These are phyloP conservation scores for Oleoguttula mirabilis DNA, from an alignment of 495 filamentous ascomycete genomes.

Conservation along the genomic window DNA sequence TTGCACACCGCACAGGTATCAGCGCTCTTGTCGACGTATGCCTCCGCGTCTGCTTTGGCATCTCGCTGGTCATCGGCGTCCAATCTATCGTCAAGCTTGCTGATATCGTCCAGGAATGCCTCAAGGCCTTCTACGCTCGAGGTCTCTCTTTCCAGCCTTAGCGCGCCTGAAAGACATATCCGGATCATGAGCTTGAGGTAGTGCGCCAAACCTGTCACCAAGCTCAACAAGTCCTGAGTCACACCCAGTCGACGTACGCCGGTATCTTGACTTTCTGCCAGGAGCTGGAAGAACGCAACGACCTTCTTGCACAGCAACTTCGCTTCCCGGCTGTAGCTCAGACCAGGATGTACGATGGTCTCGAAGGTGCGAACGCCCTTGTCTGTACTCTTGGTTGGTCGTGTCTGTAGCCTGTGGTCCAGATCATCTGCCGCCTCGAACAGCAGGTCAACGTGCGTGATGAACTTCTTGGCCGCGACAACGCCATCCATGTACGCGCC, in stretches of 20 bases:
- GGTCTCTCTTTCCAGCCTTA: constrained; percentile 81
- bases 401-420: constrained; percentile 53
- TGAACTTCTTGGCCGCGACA: constrained; percentile 91
- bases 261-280: constrained; percentile 87
- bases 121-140: constrained; percentile 60
- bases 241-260: constrained; percentile 82
- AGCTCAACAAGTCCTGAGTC: constrained; percentile 86
- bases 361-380: constrained; percentile 12
- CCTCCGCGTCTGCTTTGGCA: constrained; percentile 53
- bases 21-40: constrained; percentile 58
- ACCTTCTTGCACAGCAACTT: constrained; percentile 99
- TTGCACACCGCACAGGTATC: constrained; percentile 71
- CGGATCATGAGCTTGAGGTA: constrained; percentile 97
- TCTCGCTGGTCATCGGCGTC: constrained; percentile 50
- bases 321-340: constrained; percentile 85
- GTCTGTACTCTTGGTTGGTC: constrained; percentile 57
- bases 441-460: constrained; percentile 86
- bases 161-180: constrained; percentile 85
- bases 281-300: constrained; percentile 87
- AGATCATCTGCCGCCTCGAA: constrained; percentile 82
- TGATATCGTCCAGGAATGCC: constrained; percentile 67
- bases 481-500: constrained; percentile 92
- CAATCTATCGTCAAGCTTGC: constrained; percentile 29
- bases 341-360: constrained; percentile 34
- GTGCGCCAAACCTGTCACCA: constrained; percentile 94